These are phyloP conservation scores for Sarocladium kiliense DNA, from an alignment of 2,329 filamentous ascomycete species.

Conservation along the genomic window DNA sequence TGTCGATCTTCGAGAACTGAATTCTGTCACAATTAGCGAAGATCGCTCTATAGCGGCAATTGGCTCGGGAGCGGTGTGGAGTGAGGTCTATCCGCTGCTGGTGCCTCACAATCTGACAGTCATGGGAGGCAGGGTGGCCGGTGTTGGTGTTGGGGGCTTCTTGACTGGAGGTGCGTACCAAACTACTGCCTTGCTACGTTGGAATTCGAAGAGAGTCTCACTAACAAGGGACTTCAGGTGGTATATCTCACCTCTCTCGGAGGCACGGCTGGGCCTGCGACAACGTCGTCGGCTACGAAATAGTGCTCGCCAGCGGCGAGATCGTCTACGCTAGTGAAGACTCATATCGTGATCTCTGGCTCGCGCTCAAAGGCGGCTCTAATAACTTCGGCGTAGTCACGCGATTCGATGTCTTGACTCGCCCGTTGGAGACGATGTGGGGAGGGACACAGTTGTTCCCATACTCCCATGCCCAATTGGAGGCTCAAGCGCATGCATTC, in stretches of 20 bases:
- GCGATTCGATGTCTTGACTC: constrained; percentile 13
- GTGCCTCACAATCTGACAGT: constrained; percentile 30
- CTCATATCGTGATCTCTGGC: constrained; percentile 11
- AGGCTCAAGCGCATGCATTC: not conserved
- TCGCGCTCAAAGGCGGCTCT: constrained; percentile 14
- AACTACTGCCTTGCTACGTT: too few relatives aligned
- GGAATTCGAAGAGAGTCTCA: too few relatives aligned
- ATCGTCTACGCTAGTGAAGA: constrained; percentile 34
- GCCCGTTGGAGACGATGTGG: not conserved
- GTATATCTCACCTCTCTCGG: constrained; percentile 21
- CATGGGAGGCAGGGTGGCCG: constrained; percentile 35
- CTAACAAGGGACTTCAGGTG: too few relatives aligned
- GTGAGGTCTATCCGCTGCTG: constrained; percentile 13
- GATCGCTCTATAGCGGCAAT: not conserved
- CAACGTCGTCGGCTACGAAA: constrained; percentile 36
- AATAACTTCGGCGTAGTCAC: constrained; percentile 18
- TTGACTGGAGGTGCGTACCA: constrained; percentile 16
- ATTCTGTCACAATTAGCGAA: not conserved
- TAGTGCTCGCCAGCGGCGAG: constrained; percentile 41
- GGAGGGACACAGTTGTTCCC: not conserved
- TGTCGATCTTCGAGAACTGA: constrained; percentile 33
- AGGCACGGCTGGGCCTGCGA: constrained; percentile 42
- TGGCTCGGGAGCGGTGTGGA: constrained; percentile 12
- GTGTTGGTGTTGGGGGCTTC: constrained; percentile 24
- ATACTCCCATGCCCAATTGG: not conserved